Evolutionary conservation across 345 rosid genomes (phyloP), one percentile per base, ranked within the genome.

Genomic region (Salix exigua): DNA sequence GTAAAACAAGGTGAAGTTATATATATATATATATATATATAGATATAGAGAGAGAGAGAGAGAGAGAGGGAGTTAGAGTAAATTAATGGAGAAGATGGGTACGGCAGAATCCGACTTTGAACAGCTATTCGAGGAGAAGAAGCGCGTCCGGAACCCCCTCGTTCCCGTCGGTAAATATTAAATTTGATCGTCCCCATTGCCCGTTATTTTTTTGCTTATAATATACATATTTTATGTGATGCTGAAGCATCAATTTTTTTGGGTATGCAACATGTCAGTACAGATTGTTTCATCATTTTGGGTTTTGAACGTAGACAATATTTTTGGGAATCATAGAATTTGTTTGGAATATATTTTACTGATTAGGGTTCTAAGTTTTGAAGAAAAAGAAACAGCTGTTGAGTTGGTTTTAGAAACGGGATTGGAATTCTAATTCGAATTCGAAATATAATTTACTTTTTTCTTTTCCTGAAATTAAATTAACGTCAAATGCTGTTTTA

Each of bases 111-210:
- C 90, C 19, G 81, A 72, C 62, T 72, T 90, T 77, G 97, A 89
- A 64, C 89, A 89, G 5, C 82, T 92, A 4, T 76, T 79, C 10
- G 86, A 79, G 75, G 89, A 88, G 86, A 92, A 89, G 88, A 86
- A 88, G 82, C 89, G 89, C 1, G 84, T 77, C 17, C 82, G 91
- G 72, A 92, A 92, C 72, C 97, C 97, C 74, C 81, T 89, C 40
- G 97, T 92, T 14, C 97, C 97, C 42, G 76, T 92, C 42, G 97
- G 97, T 89, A 86, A 48, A 71, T 76, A 60, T 5, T 17, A 8
- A 35, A 31, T 37, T 40, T 33, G 74, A 64, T 10, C 70, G 4
- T 70, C 44, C 6, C 51, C 58, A 18, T 37, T 30, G 38, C 0
- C 35, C 35, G 46, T 42, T 33, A 26, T 42, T 26, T 67, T 3